phyloP scores from a whole-genome alignment of 441 rosid genomes.

The Adansonia gregorii region DNA sequence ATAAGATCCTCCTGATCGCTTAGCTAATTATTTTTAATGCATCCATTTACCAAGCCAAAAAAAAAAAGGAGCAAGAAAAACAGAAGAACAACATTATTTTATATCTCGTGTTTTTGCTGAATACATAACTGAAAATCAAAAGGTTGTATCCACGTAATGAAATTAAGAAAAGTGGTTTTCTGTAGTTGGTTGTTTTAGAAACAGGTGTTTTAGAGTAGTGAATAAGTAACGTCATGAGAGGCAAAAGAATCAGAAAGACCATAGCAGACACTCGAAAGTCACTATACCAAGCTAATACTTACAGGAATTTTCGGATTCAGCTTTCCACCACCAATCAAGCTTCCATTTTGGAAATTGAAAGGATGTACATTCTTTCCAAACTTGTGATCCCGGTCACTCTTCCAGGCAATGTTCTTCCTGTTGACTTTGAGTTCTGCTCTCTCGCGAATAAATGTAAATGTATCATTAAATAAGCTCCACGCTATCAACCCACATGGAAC shows the following conservation, averaged over 20 bases:
- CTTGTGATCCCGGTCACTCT: slow-evolving; percentile 80
- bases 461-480: slow-evolving; percentile 94
- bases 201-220: not conserved
- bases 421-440: slow-evolving; percentile 47
- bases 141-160: slow-evolving; percentile 2
- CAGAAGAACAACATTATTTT: not conserved
- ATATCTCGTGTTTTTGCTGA: slow-evolving; percentile 16
- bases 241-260: slow-evolving; percentile 15
- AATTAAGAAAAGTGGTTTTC: not conserved
- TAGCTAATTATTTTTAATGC: slow-evolving; percentile 45
- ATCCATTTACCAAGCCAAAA: slow-evolving; percentile 20
- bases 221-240: not conserved
- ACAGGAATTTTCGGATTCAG: slow-evolving; percentile 71
- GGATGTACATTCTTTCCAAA: slow-evolving; percentile 87
- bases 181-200: not conserved
- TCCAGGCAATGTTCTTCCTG: slow-evolving; percentile 78
- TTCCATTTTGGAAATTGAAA: slow-evolving; percentile 81
- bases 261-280: not conserved
- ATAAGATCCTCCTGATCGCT: slow-evolving; percentile 88
- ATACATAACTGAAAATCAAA: not conserved
- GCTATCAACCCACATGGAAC: slow-evolving; percentile 90
- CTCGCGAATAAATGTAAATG: slow-evolving; percentile 63
- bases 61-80: slow-evolving; percentile 1
- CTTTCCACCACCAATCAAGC: slow-evolving; percentile 77
- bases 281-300: slow-evolving; percentile 32